Evolutionary conservation across 192 early-diverging fungal genomes (phyloP).

Genomic region (Backusella parvicylindrica): DNA sequence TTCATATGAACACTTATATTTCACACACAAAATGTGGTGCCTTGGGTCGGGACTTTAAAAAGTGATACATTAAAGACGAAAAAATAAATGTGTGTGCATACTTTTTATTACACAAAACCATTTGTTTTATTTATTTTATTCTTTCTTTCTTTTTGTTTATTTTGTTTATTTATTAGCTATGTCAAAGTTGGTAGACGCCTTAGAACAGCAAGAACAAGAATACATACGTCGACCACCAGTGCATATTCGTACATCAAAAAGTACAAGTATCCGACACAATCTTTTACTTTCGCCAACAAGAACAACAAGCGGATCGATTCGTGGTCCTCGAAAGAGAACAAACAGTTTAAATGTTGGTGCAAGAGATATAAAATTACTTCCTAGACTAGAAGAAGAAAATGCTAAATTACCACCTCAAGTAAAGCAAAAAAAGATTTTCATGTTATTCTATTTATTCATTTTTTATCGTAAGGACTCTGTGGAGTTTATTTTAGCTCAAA

Average conservation of each 20-base stretch:
- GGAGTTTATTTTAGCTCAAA: slow-evolving; percentile 50
- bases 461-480: slow-evolving; percentile 40
- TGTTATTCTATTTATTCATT: not conserved
- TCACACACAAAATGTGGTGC: too few relatives aligned
- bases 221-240: not conserved
- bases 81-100: not conserved
- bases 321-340: slow-evolving; percentile 7
- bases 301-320: not conserved
- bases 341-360: not conserved
- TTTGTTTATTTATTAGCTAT: not conserved
- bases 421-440: not conserved
- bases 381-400: slow-evolving; percentile 57
- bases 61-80: not conserved
- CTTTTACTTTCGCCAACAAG: not conserved
- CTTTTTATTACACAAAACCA: not conserved
- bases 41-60: not conserved
- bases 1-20: too few relatives aligned
- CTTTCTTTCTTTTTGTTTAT: not conserved
- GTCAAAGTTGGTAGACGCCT: not conserved
- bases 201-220: not conserved
- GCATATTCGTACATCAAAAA: slow-evolving; percentile 8
- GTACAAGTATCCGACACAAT: slow-evolving; percentile 2
- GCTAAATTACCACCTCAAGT: slow-evolving; percentile 52
- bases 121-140: not conserved
- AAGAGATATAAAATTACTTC: slow-evolving; percentile 20